Evolutionary conservation across 305 asterid species (phyloP).

Genomic region (Lippia alba): DNA sequence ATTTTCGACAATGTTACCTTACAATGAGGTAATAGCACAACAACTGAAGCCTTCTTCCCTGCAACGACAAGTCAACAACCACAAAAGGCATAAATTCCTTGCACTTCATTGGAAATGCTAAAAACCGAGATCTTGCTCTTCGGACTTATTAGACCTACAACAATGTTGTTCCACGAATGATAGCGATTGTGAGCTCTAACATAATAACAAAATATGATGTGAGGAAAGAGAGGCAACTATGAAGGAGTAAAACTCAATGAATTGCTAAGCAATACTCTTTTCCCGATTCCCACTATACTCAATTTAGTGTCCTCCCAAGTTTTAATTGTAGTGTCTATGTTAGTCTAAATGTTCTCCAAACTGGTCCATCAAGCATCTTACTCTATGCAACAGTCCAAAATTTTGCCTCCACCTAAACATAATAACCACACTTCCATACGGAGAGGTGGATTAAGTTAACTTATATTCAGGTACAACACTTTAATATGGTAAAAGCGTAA

Average conservation of each 20-base stretch:
- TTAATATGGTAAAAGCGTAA: neutral
- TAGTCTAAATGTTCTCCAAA: slow-evolving; percentile 8
- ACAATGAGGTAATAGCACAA: slow-evolving; percentile 1
- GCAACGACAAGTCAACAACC: slow-evolving; percentile 33
- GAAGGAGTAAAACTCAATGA: neutral
- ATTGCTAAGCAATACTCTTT: neutral
- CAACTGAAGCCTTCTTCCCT: slow-evolving; percentile 32
- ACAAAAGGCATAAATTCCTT: slow-evolving; percentile 1
- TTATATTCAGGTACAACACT: neutral
- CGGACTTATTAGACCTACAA: neutral
- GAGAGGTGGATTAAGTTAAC: too few species aligned
- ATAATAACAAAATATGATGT: neutral
- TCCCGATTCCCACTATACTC: slow-evolving; percentile 7
- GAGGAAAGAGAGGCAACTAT: neutral
- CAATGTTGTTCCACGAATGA: neutral
- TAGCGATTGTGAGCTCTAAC: neutral
- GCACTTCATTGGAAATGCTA: neutral
- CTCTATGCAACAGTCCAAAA: neutral
- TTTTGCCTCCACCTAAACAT: slow-evolving; percentile 1
- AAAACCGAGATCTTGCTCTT: slow-evolving; percentile 9
- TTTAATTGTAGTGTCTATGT: too few species aligned
- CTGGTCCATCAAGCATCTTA: slow-evolving; percentile 1
- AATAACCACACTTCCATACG: neutral
- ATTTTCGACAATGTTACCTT: slow-evolving; percentile 5
- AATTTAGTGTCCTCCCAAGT: neutral